Evolutionary conservation across 2,329 filamentous ascomycete species (phyloP).

Genomic region (Coniochaeta sp.): DNA sequence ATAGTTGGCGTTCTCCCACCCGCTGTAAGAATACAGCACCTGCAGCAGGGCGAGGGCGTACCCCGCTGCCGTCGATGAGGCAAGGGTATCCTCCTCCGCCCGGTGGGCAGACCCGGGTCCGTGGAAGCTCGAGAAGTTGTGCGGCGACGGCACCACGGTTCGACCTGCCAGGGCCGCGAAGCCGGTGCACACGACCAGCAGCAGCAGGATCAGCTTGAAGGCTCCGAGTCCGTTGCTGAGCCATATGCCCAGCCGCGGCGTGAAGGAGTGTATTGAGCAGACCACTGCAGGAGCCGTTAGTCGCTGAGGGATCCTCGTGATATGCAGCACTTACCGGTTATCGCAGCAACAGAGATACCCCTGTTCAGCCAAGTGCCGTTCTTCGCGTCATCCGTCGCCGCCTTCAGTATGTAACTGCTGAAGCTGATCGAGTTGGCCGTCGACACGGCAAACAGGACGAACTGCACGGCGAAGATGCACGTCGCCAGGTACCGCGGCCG

Average conservation of each 20-base stretch:
- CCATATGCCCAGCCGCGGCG: conserved; percentile 51
- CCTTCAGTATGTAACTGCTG: conserved; percentile 22
- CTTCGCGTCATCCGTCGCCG: conserved; percentile 14
- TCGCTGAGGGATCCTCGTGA: conserved; percentile 34
- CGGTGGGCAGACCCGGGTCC: conserved; percentile 10
- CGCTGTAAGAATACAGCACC: conserved; percentile 49
- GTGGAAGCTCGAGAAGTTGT: conserved; percentile 18
- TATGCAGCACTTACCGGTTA: conserved; percentile 36
- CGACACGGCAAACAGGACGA: conserved; percentile 52
- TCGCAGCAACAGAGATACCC: conserved; percentile 25
- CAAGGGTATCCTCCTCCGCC: not conserved
- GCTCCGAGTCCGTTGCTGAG: conserved; percentile 52
- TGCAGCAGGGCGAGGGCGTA: conserved; percentile 52
- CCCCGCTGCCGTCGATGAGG: conserved; percentile 21
- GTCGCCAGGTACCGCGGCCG: conserved; percentile 52
- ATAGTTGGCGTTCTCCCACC: conserved; percentile 20
- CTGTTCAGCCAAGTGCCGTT: conserved; percentile 25
- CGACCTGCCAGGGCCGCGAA: conserved; percentile 42
- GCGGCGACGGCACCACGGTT: conserved; percentile 11
- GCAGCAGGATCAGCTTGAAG: conserved; percentile 53
- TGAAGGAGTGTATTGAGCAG: conserved; percentile 39
- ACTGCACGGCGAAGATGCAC: conserved; percentile 52
- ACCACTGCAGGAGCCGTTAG: conserved; percentile 12
- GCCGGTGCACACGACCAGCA: conserved; percentile 56
- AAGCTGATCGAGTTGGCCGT: conserved; percentile 26